Conservation (phyloP, 2,329 filamentous ascomycete species). For the Diaporthe nobilis region DNA sequence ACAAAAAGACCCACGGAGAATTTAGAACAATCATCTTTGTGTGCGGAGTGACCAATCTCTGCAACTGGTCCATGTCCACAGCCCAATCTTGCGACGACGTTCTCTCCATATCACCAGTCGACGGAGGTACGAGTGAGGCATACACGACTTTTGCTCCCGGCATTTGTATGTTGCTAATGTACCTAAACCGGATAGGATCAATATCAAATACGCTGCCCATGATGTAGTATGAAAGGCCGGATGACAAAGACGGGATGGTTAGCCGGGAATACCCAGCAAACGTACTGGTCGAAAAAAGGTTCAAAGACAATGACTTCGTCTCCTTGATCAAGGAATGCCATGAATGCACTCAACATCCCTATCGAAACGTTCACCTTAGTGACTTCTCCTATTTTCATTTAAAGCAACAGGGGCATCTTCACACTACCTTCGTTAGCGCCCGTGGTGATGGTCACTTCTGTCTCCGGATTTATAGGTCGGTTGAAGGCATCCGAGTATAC, state of each 20-base stretch:
- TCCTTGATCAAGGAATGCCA: constrained; percentile 93
- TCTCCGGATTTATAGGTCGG: neutral
- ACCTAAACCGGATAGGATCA: neutral
- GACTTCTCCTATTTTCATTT: neutral
- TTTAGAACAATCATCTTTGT: neutral
- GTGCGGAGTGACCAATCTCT: neutral
- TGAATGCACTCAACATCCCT: constrained; percentile 71
- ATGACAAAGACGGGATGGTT: neutral
- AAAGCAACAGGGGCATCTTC: neutral
- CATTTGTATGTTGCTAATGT: constrained; percentile 6
- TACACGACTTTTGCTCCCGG: constrained; percentile 3
- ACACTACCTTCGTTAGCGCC: constrained; percentile 17
- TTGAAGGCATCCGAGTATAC: neutral
- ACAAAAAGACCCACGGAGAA: neutral
- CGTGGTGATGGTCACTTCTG: constrained; percentile 17
- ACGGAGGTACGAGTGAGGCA: neutral
- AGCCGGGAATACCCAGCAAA: neutral
- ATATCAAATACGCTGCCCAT: neutral
- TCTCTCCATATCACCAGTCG: neutral
- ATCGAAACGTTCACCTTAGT: neutral
- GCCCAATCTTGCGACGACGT: neutral
- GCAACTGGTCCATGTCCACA: constrained; percentile 1
- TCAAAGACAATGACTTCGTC: constrained; percentile 99
- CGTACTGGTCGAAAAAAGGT: constrained; percentile 71
- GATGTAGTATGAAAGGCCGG: neutral